Evolutionary conservation across 495 filamentous ascomycete genomes (phyloP).

Genomic region (Mytilinidion resinicola): DNA sequence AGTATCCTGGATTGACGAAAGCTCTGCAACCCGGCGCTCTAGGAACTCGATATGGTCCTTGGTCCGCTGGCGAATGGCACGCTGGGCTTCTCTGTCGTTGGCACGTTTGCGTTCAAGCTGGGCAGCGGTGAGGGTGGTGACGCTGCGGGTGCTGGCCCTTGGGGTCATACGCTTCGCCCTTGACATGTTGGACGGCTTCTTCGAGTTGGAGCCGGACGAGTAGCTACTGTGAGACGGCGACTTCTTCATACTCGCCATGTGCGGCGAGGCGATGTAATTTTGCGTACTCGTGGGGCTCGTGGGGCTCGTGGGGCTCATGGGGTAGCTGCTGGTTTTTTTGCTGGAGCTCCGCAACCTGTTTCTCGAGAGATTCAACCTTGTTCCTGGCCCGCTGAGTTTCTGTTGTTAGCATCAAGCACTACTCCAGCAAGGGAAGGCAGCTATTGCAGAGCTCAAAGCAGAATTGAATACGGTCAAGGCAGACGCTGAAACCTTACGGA

Average conservation of each 20-base stretch:
- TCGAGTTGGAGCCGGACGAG: slow-evolving; percentile 35
- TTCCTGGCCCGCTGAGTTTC: too few species aligned
- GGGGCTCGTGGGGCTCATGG: too few species aligned
- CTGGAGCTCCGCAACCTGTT: too few species aligned
- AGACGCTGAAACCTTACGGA: too few species aligned
- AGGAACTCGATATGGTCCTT: slow-evolving; percentile 74
- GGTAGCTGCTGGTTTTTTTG: too few species aligned
- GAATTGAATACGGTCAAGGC: too few species aligned
- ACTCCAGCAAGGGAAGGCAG: too few species aligned
- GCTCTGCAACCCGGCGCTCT: slow-evolving; percentile 62
- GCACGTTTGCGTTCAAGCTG: slow-evolving; percentile 69
- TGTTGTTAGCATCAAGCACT: too few species aligned
- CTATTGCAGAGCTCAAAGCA: too few species aligned
- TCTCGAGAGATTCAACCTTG: too few species aligned
- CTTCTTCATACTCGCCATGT: slow-evolving; percentile 20
- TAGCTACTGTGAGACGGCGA: slow-evolving; percentile 28
- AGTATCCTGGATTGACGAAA: slow-evolving; percentile 42
- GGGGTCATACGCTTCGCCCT: slow-evolving; percentile 37
- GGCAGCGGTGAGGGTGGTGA: slow-evolving; percentile 51
- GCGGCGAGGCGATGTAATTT: slow-evolving; percentile 8
- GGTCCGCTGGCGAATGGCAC: slow-evolving; percentile 75
- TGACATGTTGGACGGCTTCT: slow-evolving; percentile 11
- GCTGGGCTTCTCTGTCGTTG: slow-evolving; percentile 84
- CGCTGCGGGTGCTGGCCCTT: slow-evolving; percentile 54
- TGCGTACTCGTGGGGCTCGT: slow-evolving; percentile 25